Evolutionary conservation across 2,329 filamentous ascomycete species (phyloP), one percentile per base, ranked within the genome.

Genomic region (Botrytis paeoniae): DNA sequence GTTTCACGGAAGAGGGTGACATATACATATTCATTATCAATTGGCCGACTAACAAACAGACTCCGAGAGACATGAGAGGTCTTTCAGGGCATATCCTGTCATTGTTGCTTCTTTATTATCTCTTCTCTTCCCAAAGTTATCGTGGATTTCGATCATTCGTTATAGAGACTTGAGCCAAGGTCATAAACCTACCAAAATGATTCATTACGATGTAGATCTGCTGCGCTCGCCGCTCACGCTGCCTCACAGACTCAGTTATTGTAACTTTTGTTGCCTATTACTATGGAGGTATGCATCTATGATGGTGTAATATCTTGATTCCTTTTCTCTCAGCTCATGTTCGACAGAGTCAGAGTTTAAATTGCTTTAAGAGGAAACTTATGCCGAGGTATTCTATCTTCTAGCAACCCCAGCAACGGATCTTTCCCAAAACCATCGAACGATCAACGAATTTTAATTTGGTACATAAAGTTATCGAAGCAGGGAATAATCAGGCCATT

Each of bases 121-220:
- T 45, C 60, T 51, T 66, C 37, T 71, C 43, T 65, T 62, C 41
- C 18, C 54, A 20, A 54, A 39, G 69, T 54, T 65, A 54, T 71
- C 69, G 69, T 71, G 69, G 60, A 65, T 65, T 71, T 57, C 59
- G n/a, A 57, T 71, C 69, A 71, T 65, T 65, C 37, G 69, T 65
- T 71, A n/a, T 20, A 57, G 45, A 54, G 54, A 54, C 35, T 41
- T 43, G 45, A 51, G 69, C 60, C 69, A 71, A 71, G 69, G 69
- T 54, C 59, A 65, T 71, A 37, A 51, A 71, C 32, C 60, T 65
- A 63, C 32, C 60, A 65, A 48, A 71, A 51, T 65, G 59, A 65
- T 65, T 57, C 59, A 65, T 41, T 71, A 54, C 60, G 37, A 54
- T 63, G 69, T 54, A 35, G 60, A 71, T 64, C 69, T 64, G 48